Conservation (phyloP, 2,329 filamentous ascomycete species). For the Fusarium equiseti region DNA sequence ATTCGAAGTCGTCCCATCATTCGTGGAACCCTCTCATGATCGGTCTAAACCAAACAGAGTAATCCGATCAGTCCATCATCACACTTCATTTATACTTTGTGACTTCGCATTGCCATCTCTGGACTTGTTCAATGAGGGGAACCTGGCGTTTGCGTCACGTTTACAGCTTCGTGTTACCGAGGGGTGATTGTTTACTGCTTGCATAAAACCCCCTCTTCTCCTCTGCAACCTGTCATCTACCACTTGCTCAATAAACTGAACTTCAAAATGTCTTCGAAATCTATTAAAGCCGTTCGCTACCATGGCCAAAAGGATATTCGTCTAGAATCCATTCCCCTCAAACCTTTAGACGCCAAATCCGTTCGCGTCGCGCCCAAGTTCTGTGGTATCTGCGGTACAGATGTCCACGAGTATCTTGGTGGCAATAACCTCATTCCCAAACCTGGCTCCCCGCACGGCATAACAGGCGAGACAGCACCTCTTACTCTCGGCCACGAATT, state of each 20-base stretch:
- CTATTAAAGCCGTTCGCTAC: constrained; percentile 17
- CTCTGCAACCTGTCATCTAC: neutral
- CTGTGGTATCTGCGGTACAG: constrained; percentile 25
- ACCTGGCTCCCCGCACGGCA: constrained; percentile 21
- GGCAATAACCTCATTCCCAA: constrained; percentile 29
- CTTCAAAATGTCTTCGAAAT: neutral
- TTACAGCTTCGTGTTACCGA: neutral
- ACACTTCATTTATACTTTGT: constrained; percentile 7
- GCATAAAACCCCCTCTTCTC: constrained; percentile 4
- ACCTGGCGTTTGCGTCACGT: constrained; percentile 13
- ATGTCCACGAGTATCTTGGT: constrained; percentile 25
- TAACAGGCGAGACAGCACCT: constrained; percentile 22
- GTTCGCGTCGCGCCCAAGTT: constrained; percentile 12
- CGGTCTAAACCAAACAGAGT: constrained; percentile 9
- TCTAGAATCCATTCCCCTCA: constrained; percentile 5
- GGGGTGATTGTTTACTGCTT: neutral
- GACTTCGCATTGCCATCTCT: constrained; percentile 29
- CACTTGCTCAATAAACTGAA: rapidly evolving
- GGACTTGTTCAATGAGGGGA: constrained; percentile 17
- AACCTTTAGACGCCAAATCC: neutral
- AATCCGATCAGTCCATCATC: constrained; percentile 19
- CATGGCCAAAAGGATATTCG: constrained; percentile 17
- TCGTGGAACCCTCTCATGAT: constrained; percentile 9
- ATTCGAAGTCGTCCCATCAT: neutral
- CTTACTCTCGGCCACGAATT: constrained; percentile 24